Evolutionary conservation across 1,284 basidiomycete species (phyloP).

Genomic region (Malassezia psittaci): DNA sequence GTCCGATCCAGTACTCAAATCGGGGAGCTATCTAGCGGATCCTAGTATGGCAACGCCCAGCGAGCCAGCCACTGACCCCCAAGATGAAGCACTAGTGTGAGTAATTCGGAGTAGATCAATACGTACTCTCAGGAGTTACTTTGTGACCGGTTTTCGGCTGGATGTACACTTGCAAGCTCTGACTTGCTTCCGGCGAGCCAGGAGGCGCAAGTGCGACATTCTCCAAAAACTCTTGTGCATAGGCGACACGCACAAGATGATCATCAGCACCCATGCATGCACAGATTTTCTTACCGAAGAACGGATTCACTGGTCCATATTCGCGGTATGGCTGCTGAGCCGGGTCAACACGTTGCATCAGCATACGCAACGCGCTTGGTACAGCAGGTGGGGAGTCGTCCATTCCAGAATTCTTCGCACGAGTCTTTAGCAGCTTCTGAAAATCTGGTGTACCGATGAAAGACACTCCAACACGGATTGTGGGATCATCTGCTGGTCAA

Average conservation of each 20-base stretch:
- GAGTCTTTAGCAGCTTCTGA: slow-evolving; percentile 26
- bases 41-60: slow-evolving; percentile 17
- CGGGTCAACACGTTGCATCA: slow-evolving; percentile 34
- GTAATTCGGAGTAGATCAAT: neutral
- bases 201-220: slow-evolving; percentile 28
- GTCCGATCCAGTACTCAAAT: neutral
- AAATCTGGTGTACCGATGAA: slow-evolving; percentile 69
- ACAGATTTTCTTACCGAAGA: slow-evolving; percentile 44
- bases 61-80: slow-evolving; percentile 13
- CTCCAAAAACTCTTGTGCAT: slow-evolving; percentile 35
- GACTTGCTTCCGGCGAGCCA: neutral
- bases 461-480: slow-evolving; percentile 63
- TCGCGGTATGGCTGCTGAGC: slow-evolving; percentile 25
- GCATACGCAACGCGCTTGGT: slow-evolving; percentile 26
- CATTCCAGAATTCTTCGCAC: slow-evolving; percentile 32
- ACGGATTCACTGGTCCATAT: slow-evolving; percentile 21
- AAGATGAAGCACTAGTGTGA: slow-evolving; percentile 7
- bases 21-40: neutral
- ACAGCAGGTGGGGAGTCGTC: slow-evolving; percentile 36
- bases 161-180: slow-evolving; percentile 17
- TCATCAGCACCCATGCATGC: slow-evolving; percentile 36
- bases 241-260: slow-evolving; percentile 36
- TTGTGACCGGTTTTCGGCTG: slow-evolving; percentile 19
- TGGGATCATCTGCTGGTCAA: slow-evolving; percentile 52
- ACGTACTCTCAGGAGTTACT: slow-evolving; percentile 19